Conservation (phyloP, 1,139 yeast species). For the Pichia sp. region DNA sequence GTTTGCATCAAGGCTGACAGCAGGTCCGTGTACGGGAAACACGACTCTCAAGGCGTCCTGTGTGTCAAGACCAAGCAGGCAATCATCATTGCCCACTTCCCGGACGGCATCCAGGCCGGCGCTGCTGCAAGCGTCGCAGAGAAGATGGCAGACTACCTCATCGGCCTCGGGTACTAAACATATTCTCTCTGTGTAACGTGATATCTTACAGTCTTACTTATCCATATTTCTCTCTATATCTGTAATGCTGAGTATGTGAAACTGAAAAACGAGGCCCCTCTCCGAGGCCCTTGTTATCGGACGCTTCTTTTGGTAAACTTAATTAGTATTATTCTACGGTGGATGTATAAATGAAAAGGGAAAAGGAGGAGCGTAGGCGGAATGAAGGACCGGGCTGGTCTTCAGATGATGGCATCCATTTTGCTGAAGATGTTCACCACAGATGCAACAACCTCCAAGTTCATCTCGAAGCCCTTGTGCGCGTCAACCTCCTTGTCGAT, state of each 20-base stretch:
- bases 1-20: conserved; percentile 87
- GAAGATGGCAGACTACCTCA: conserved; percentile 90
- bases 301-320: neutral
- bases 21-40: conserved; percentile 91
- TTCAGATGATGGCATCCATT: conserved; percentile 44
- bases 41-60: conserved; percentile 77
- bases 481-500: conserved; percentile 62
- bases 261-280: too few species aligned
- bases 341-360: conserved; percentile 3
- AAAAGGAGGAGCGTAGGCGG: neutral
- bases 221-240: neutral
- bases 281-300: too few species aligned
- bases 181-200: neutral
- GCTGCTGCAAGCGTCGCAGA: conserved; percentile 94
- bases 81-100: conserved; percentile 89
- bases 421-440: conserved; percentile 61
- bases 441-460: conserved; percentile 87
- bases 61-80: conserved; percentile 95
- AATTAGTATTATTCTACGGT: neutral
- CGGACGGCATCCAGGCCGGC: conserved; percentile 85
- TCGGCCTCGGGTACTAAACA: conserved; percentile 73
- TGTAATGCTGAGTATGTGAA: neutral
- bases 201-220: neutral
- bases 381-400: neutral
- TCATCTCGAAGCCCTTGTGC: conserved; percentile 58